Base-by-base conservation (phyloP, 306 rosid genomes). In the Purshia tridentata region DNA sequence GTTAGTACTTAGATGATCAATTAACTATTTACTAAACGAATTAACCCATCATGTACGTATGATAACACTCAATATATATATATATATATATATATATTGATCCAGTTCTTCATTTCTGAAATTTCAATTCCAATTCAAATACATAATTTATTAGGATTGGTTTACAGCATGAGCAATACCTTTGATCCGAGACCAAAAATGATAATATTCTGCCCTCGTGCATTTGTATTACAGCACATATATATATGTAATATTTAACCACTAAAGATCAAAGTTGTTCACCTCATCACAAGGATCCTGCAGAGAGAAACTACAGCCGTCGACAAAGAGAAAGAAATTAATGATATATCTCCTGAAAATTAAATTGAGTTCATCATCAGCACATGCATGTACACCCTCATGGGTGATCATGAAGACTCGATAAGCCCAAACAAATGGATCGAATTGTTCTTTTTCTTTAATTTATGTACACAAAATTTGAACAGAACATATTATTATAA, bases 201-300 rank as follows among this genome's bases (percentile, higher is more conserved):
- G 70, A 63, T 47, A 76, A 74, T 74, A 80, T 80, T 80, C 83
- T 63, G 47, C 76, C 12, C 83, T 68, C 74, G 69, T 82, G 77
- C 69, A 68, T 22, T 20, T 55, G 59, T 37, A 37, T 29, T 29
- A 29, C 35, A 29, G 35, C 35, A 29, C 2, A 29, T 29, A 29
- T 29, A 29, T 29, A 29, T 29, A 29, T 29, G 35, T 1, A 1
- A 29, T 29, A 66, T 49, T 48, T 70, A 82, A 77, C 85, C 80
- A 77, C 79, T 75, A 77, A 78, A 78, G 76, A 37, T 9, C 48
- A 42, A 70, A 64, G 73, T 41, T 48, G 41, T 20, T 45, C 61
- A 63, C 47, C 50, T 12, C 61, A 73, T 82, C 86, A 82, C 86
- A 78, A 44, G 77, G 72, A 56, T 78, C 86, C 40, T 58, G 82